Base-by-base conservation (phyloP, 192 early-diverging fungal species). In the Phlyctochytrium bullatum region DNA sequence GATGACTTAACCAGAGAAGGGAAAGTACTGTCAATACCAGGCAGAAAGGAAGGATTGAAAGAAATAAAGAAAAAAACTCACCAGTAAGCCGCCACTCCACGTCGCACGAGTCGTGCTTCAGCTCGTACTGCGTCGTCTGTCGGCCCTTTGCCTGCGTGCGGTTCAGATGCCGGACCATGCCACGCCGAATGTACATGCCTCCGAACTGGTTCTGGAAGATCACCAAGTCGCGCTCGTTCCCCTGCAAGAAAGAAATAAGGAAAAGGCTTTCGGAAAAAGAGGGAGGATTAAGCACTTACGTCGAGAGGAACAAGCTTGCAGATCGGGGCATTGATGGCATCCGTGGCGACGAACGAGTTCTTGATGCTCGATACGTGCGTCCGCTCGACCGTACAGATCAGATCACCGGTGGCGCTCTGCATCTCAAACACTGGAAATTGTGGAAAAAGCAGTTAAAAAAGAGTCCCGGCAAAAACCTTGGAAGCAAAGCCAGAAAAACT, bases 191-290 rank as follows among this genome's bases (percentile, higher is more conserved):
- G 27, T 25, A 57, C 54, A 57, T 57, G 54, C 54, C 54, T 28
- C 54, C 54, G 27, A 57, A 57, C 54, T 57, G 54, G 27, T 57
- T 57, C 27, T 57, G 54, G 54, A 57, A 57, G 6, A 57, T 14
- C 27, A 28, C 54, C 12, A 57, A 10, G 54, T 57, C 54, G 12
- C 10, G 10, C 6, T 57, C 20, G 27, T 28, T 28, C 27, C 16
- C 20, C 54, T 57, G 10, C 40, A 6, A 20, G 20, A 47, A 47
- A 47, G 20, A 20, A 47, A 47, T 14, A 20, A 47, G 20, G 40
- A 47, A n/a, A n/a, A n/a, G n/a, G 40, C 54, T n/a, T n/a, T n/a
- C 40, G 10, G 40, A 47, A 47, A 47, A 47, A 47, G 40, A 47
- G 20, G 20, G 40, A 47, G 20, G 40, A 47, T n/a, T n/a, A n/a